These are phyloP conservation scores for Anastatica hierochuntica DNA, from an alignment of 345 rosid genomes.

Conservation along the genomic window DNA sequence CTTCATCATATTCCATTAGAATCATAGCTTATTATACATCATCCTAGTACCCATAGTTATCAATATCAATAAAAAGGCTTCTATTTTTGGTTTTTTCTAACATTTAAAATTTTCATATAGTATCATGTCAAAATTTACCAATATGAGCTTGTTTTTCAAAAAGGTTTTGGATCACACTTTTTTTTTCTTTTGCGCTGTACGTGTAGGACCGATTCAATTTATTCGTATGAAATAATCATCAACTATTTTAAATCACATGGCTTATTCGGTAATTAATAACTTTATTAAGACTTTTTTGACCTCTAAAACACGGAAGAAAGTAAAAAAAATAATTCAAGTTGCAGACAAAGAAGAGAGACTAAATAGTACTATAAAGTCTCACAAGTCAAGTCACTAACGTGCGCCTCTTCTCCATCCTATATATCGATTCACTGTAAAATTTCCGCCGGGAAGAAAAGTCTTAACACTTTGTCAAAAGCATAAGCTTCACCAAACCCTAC, in stretches of 20 bases:
- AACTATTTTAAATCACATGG: not conserved
- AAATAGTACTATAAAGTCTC: not conserved
- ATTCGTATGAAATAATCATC: too few relatives aligned
- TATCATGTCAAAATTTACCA: too few relatives aligned
- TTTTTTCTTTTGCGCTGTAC: too few relatives aligned
- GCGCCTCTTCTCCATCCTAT: conserved; percentile 12
- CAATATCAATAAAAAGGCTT: not conserved
- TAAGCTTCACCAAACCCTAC: not conserved
- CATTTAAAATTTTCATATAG: too few relatives aligned
- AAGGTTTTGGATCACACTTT: too few relatives aligned
- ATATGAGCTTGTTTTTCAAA: too few relatives aligned
- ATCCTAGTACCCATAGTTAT: too few relatives aligned
- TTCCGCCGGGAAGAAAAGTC: conserved; percentile 34
- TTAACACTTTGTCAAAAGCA: not conserved
- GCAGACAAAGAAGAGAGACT: not conserved
- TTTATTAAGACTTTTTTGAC: conserved; percentile 9
- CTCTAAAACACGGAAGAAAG: not conserved
- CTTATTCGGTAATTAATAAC: not conserved
- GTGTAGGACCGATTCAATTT: not conserved
- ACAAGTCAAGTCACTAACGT: conserved; percentile 24
- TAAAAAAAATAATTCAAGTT: conserved; percentile 3
- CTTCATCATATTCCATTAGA: conserved; percentile 1
- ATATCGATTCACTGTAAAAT: conserved; percentile 13
- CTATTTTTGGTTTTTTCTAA: not conserved
- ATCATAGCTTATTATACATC: not conserved